Evolutionary conservation across 306 rosid genomes (phyloP), one percentile per base, ranked within the genome.

Genomic region (Cucurbita pepo): DNA sequence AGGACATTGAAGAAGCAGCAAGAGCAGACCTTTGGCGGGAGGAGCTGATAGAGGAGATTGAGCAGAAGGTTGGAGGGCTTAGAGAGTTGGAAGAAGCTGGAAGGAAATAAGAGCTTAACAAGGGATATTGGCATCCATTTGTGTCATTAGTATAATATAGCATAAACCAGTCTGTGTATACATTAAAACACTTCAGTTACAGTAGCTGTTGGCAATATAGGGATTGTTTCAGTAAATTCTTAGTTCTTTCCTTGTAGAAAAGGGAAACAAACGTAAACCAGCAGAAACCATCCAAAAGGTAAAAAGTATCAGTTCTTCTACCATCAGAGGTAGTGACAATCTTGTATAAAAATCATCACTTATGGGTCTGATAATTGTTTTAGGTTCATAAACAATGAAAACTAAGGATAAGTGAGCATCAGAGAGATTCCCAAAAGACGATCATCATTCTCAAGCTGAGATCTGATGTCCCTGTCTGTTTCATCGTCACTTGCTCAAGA

Each of bases 41-140:
- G 81, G 97, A 91, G 81, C 80, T 91, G 77, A 86, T 91, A 59
- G 97, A 91, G 85, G 97, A 88, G 84, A 91, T 91, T 62, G 97
- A 91, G 69, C 90, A 83, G 73, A 91, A 85, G 82, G 95, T 86
- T 67, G 96, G 94, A 82, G 91, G 92, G 34, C 81, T 90, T 64
- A 79, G 79, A 71, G 96, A 90, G 69, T 77, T 90, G 73, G 96
- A 90, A 81, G 95, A 90, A 74, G 91, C 89, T 52, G 82, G 78
- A 44, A 90, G 82, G 78, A 84, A 90, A 65, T 88, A 90, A 48
- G 81, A 75, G 59, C 76, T 56, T 30, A 30, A 30, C 34, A 30
- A 30, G 34, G 34, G 34, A 30, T 45, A 77, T 64, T 47, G 64
- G n/a, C 14, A 51, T 30, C 52, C 19, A 60, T 10, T 54, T 44